phyloP scores from a whole-genome alignment of 176 grass and related monocot species.

The Rhynchospora tenuis region DNA sequence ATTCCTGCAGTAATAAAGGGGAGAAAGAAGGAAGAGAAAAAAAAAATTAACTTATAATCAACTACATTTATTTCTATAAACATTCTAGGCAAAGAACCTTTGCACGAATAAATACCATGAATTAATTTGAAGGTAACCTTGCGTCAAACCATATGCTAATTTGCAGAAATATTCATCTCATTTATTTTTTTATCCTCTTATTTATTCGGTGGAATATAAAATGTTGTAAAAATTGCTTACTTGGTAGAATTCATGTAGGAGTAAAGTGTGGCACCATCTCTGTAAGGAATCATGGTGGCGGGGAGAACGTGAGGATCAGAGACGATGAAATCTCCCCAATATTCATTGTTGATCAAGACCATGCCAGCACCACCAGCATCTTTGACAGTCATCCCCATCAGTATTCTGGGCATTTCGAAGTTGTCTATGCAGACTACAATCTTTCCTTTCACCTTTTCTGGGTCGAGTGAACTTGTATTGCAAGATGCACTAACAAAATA shows the following conservation, averaged over 20 bases:
- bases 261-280: constrained; percentile 24
- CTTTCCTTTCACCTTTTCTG: constrained; percentile 39
- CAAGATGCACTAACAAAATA: constrained; percentile 16
- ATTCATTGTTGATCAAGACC: constrained; percentile 41
- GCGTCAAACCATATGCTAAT: not conserved
- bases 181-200: not conserved
- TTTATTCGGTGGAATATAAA: not conserved
- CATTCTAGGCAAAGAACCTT: not conserved
- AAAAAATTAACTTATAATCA: not conserved
- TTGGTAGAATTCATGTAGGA: constrained; percentile 41
- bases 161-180: not conserved
- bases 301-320: constrained; percentile 67
- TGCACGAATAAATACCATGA: not conserved
- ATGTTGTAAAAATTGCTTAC: constrained; percentile 12
- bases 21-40: not conserved
- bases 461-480: constrained; percentile 35
- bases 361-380: constrained; percentile 48
- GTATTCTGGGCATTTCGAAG: not conserved
- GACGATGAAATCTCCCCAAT: constrained; percentile 13
- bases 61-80: not conserved
- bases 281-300: constrained; percentile 55
- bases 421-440: constrained; percentile 52
- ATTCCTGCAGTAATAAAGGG: not conserved
- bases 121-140: not conserved
- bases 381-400: constrained; percentile 33